Base-by-base conservation (phyloP, 169 alveolate genomes). In the Cryptosporidium ryanae region DNA sequence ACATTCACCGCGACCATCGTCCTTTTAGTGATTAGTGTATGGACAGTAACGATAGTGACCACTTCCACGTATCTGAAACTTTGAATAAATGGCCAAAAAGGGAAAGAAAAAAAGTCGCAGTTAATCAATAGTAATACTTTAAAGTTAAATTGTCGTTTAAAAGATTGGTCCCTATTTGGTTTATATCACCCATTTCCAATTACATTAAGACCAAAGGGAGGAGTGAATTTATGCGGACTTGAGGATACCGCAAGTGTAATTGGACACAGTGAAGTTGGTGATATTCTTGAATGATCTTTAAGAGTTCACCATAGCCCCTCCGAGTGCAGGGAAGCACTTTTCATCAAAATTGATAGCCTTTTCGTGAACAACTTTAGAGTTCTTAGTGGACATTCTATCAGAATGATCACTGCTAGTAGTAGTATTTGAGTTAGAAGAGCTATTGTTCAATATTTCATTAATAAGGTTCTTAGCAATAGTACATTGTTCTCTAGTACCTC, bases 251-350 rank as follows among this genome's bases (percentile, higher is more conserved):
- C 25, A 21, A 52, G 27, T 52, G 21, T 17, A 52, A 52, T 12
- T 52, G 63, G 1, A 12, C 27, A 6, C 12, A 8, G 27, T 21
- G 21, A 0, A 52, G 3, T n/a, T 21, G 34, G 66, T 0, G 31
- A 15, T 61, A 61, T 21, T n/a, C 5, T 21, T 46, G 31, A 25
- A 8, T n/a, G 8, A 6, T 61, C 5, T 15, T 27, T 76, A 76
- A 18, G 43, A 55, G 13, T 44, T 55, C 29, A 70, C 34, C 23
- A 32, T 55, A 17, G 87, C 59, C 10, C 71, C 71, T 21, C 87
- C 71, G 2, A 76, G 27, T 15, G 87, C 63, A 34, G 87, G 87
- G 71, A 76, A 76, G 71, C 87, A 76, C 70, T 76, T 76, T 29
- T 76, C 87, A 21, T 76, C 87, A 25, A 76, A 76, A 12, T 76